Evolutionary conservation across 208 protist species (phyloP).

Genomic region (Trypanosoma platydactyli): DNA sequence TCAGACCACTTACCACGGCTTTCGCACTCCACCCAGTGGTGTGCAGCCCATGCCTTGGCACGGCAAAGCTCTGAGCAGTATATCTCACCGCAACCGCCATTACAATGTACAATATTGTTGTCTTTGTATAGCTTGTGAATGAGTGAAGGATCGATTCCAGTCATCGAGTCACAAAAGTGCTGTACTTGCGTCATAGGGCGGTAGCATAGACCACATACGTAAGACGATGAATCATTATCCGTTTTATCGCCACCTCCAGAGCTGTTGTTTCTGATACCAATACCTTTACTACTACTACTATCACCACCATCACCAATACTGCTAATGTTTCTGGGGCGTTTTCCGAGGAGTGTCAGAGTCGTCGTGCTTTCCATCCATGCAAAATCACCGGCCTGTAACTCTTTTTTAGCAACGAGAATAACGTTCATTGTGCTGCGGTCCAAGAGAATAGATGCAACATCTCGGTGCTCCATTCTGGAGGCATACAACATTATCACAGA

Average conservation of each 20-base stretch:
- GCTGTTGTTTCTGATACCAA: no score
- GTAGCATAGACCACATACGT: constrained; percentile 59
- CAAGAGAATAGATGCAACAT: constrained; percentile 14
- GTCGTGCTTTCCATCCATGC: constrained; percentile 25
- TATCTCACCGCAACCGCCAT: constrained; percentile 44
- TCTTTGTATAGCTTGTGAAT: constrained; percentile 41
- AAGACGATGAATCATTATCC: background rate
- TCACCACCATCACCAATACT: background rate
- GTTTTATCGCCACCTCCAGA: background rate
- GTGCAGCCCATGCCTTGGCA: constrained; percentile 59
- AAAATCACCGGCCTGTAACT: constrained; percentile 8
- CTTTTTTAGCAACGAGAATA: constrained; percentile 19
- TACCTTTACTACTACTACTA: background rate
- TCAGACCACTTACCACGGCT: constrained; percentile 61
- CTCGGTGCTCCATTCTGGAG: constrained; percentile 15
- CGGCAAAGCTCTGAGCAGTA: constrained; percentile 80
- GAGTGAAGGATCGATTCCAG: constrained; percentile 35
- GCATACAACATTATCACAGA: constrained; percentile 66
- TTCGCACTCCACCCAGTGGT: constrained; percentile 81
- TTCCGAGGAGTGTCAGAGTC: constrained; percentile 8
- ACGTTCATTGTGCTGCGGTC: constrained; percentile 15
- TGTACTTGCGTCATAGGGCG: constrained; percentile 41
- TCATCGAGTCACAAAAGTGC: constrained; percentile 34
- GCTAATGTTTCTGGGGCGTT: no score
- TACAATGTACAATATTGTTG: constrained; percentile 45